Base-by-base conservation (phyloP, 2,329 filamentous ascomycete species). In the Zymoseptoria tritici region DNA sequence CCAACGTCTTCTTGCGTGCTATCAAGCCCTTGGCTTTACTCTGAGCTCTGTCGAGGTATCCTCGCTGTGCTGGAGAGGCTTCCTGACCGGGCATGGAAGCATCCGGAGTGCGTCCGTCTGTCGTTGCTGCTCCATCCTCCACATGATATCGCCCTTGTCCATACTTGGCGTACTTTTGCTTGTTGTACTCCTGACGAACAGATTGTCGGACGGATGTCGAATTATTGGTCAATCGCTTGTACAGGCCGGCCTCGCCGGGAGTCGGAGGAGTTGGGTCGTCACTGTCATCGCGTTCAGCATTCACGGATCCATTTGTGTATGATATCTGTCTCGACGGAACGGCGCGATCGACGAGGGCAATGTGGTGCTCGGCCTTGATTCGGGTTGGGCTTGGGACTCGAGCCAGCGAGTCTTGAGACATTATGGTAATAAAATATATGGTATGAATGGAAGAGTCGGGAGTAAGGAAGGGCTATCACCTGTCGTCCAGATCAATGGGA, bases 311-410 rank as follows among this genome's bases (percentile, higher is more conserved):
- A 57, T 58, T 57, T 58, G 42, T 49, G 57, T 36, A 60, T n/a
- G 62, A 61, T 29, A 55, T 22, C 51, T 56, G 49, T 62, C 62
- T 51, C 24, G 64, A 60, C 59, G 22, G 13, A 19, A 56, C 72
- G 36, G 78, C 75, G 54, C 76, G 75, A 72, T 90, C 86, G 65
- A 89, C 78, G 46, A 92, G 82, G 65, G 72, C 76, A 70, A 92
- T 91, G 72, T 86, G 85, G 73, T 90, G 88, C 68, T 70, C 64
- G 55, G 60, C 63, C 59, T 68, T 64, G 59, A 67, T 61, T 21
- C 59, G 56, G 60, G 64, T 57, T 56, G 67, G 53, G 63, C 62
- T 63, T 56, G 62, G 66, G 52, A 69, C 55, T 52, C 62, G 61
- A 46, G 64, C 62, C 57, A 64, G 63, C 56, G 69, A 61, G 24